Evolutionary conservation across 768 basidiomycete species (phyloP), one percentile per base, ranked within the genome.

Genomic region (Pleurotus salmoneostramineus): DNA sequence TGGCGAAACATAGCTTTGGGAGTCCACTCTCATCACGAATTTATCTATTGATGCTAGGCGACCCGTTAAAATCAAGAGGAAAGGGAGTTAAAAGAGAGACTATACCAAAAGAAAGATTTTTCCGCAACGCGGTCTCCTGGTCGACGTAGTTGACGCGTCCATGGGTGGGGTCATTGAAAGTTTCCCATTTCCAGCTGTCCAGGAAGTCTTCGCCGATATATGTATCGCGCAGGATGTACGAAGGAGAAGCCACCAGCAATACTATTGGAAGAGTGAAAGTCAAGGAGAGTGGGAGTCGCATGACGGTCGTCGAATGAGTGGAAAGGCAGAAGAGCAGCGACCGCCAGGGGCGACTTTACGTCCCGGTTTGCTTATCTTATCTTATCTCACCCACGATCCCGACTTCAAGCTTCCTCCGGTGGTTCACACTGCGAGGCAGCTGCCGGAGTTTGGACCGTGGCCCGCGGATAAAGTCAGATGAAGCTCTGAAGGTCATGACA

Each of bases 71-170:
- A 52, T n/a, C 2, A 10, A 10, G 5, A 57, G 45, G 3, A 32
- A 21, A 34, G 34, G 42, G 15, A 34, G 52, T 58, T 74, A 27
- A 46, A 27, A 27, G 21, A 27, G 21, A 1, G 21, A 27, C 21
- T 27, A 27, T 27, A 82, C 84, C 81, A 57, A 66, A 78, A 6
- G 83, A 71, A 34, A 86, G 71, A 56, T 80, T 81, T 1, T 66
- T 64, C 0, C 50, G 15, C n/a, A 71, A 50, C 0, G 85, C 80
- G 1, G 77, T 76, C 12, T 59, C 50, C 62, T 73, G 61, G 59
- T 78, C 73, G 35, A 86, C 74, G 60, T 83, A 87, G 68, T 85
- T 80, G 58, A 84, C 83, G 51, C 80, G 71, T n/a, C 85, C 85
- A 60, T 85, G 81, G 0, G 85, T 88, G n/a, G 84, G 85, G 64